phyloP scores from a whole-genome alignment of 805 yeast species.

The Huiozyma sinensis region DNA sequence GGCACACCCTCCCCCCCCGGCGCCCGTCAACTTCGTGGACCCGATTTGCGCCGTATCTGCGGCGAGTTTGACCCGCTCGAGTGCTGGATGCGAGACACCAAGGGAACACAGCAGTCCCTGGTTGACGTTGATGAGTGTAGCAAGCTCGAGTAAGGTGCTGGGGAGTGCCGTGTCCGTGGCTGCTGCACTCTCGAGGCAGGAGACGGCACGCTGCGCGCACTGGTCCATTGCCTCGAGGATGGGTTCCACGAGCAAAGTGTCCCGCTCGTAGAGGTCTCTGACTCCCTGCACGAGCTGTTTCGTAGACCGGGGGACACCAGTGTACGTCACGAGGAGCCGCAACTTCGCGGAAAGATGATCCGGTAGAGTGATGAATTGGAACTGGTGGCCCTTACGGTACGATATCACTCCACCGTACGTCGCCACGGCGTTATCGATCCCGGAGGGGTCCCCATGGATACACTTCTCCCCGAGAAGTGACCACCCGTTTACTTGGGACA shows the following conservation, averaged over 20 bases:
- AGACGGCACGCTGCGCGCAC: constrained; percentile 33
- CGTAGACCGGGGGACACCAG: constrained; percentile 79
- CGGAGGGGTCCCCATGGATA: constrained; percentile 93
- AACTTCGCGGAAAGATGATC: constrained; percentile 17
- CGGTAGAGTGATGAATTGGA: constrained; percentile 13
- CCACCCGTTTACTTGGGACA: constrained; percentile 65
- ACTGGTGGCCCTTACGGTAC: constrained; percentile 47
- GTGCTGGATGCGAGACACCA: constrained; percentile 89
- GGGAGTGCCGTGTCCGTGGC: constrained; percentile 2
- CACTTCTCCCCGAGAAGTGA: constrained; percentile 90
- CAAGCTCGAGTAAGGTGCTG: background rate
- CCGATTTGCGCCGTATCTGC: constrained; percentile 62
- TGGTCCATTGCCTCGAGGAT: constrained; percentile 70
- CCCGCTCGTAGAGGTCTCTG: constrained; percentile 37
- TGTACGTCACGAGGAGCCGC: constrained; percentile 68
- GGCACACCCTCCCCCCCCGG: constrained; percentile 99
- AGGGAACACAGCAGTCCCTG: constrained; percentile 79
- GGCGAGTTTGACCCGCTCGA: constrained; percentile 62
- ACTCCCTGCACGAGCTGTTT: constrained; percentile 76
- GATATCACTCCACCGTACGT: constrained; percentile 92
- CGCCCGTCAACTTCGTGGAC: constrained; percentile 90
- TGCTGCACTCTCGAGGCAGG: constrained; percentile 16
- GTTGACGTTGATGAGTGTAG: constrained; percentile 63
- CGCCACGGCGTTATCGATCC: constrained; percentile 94
- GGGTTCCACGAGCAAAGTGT: constrained; percentile 44